These are phyloP conservation scores for Epichloe amarillans DNA, from an alignment of 2,329 filamentous ascomycete genomes.

Conservation along the genomic window DNA sequence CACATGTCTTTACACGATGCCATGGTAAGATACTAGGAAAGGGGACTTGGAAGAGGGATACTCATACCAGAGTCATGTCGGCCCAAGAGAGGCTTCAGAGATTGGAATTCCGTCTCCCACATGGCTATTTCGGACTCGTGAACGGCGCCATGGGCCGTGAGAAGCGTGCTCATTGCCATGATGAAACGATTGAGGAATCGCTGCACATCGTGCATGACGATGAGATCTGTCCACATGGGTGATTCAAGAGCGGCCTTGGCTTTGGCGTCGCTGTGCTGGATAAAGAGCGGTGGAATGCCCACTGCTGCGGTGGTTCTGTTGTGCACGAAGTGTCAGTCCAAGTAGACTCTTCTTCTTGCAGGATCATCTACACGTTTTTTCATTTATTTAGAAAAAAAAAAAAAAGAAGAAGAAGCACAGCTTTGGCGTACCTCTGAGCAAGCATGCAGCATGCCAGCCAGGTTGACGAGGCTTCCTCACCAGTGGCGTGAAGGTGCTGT, in stretches of 20 bases:
- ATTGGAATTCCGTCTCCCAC: constrained; percentile 39
- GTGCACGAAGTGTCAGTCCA: constrained; percentile 6
- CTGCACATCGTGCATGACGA: constrained; percentile 32
- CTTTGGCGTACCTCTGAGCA: constrained; percentile 28
- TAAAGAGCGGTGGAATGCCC: constrained; percentile 35
- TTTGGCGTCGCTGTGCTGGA: constrained; percentile 34
- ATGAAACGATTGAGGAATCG: constrained; percentile 36
- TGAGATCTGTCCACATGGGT: constrained; percentile 30
- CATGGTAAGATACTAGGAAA: too few species aligned
- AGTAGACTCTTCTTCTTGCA: neutral
- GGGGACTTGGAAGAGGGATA: too few species aligned
- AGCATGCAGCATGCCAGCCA: constrained; percentile 42
- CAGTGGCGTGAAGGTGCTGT: constrained; percentile 29
- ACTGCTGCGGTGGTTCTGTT: constrained; percentile 27
- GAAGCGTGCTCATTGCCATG: constrained; percentile 31
- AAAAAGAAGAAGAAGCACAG: neutral
- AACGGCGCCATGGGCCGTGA: constrained; percentile 33
- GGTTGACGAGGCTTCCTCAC: constrained; percentile 38
- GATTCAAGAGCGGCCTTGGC: constrained; percentile 26
- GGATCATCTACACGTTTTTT: neutral
- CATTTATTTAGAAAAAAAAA: neutral
- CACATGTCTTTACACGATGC: constrained; percentile 26
- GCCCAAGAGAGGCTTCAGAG: constrained; percentile 31
- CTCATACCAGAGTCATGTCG: constrained; percentile 31
- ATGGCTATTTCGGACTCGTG: constrained; percentile 31